A percentile compares a stretch with the other conserved stretches of the same genome.
phyloP scores from a whole-genome alignment of 192 early-diverging fungal species.

The Entomortierella lignicola region DNA sequence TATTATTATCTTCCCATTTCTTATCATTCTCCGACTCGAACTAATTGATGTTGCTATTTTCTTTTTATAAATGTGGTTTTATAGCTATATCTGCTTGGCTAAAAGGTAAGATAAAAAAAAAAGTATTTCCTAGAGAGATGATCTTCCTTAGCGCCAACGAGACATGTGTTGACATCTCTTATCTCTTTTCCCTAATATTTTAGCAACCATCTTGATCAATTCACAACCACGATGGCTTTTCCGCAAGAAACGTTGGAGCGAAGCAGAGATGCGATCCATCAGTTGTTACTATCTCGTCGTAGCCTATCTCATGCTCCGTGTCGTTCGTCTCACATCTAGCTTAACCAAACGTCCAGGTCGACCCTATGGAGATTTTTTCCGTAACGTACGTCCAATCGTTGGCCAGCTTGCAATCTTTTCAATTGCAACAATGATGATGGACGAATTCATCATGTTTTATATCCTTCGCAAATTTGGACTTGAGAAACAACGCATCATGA shows the following conservation, averaged over 20 bases:
- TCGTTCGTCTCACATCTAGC: conserved; percentile 39
- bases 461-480: conserved; percentile 54
- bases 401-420: conserved; percentile 44
- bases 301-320: conserved; percentile 50
- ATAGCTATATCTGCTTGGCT: conserved; percentile 53
- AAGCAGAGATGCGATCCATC: conserved; percentile 51
- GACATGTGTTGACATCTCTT: neutral
- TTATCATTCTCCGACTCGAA: too few relatives aligned
- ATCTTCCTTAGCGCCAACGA: neutral
- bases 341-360: conserved; percentile 45
- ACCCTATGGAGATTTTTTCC: conserved; percentile 52
- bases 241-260: conserved; percentile 51
- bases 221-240: conserved; percentile 54
- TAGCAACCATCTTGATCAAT: conserved; percentile 53
- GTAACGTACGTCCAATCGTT: conserved; percentile 43
- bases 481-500: conserved; percentile 43
- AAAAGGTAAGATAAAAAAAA: conserved; percentile 24
- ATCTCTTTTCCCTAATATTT: neutral
- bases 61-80: neutral
- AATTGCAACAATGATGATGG: conserved; percentile 37
- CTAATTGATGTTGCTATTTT: neutral
- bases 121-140: neutral
- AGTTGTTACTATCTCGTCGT: conserved; percentile 51
- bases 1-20: too few relatives aligned
- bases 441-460: conserved; percentile 54